Base-by-base conservation (phyloP, 257 asterid species). In the Solanum lignicaule region DNA sequence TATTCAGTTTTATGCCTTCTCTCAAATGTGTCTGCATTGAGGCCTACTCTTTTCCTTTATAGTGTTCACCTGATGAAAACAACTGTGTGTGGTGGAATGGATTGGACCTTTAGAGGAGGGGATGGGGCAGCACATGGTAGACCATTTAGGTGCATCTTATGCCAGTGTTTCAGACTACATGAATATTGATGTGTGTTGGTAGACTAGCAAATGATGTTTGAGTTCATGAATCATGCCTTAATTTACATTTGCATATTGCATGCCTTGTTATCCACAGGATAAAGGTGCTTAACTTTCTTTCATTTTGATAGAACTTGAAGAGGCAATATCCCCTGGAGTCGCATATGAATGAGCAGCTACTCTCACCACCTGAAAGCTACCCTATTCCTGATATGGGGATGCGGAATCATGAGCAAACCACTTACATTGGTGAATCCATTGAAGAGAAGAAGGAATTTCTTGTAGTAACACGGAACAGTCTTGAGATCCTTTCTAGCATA, bases 401-500 rank as follows among this genome's bases (percentile, higher is more conserved):
- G 29, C 91, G 87, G 83, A 90, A 88, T 89, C 89, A 89, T 87
- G 93, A 91, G 88, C 90, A 82, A 85, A 86, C 89, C 27, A 84
- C 87, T 82, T 94, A 91, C 38, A 89, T 89, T 52, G 88, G 93
- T 86, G 96, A 90, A 90, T 91, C 98, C 16, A 86, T 66, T 62
- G 98, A 93, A 91, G 95, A 93, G 89, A 95, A 94, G 84, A 94
- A 93, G 79, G 98, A 95, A 91, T 91, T 88, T 91, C 96, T 96
- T 36, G 90, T 91, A 68, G 92, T 92, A 66, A 92, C 96, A 87
- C 96, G 98, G 68, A 95, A 95, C 91, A 93, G 94, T 87, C 95
- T 95, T 29, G 99, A 96, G 83, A 87, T 96, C 60, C 93, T 96
- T 87, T 94, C 95, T 90, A 94, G 98, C 93, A 95, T 96, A 91